phyloP scores from a whole-genome alignment of 2,329 filamentous ascomycete genomes.

The Pleomassaria siparia region DNA sequence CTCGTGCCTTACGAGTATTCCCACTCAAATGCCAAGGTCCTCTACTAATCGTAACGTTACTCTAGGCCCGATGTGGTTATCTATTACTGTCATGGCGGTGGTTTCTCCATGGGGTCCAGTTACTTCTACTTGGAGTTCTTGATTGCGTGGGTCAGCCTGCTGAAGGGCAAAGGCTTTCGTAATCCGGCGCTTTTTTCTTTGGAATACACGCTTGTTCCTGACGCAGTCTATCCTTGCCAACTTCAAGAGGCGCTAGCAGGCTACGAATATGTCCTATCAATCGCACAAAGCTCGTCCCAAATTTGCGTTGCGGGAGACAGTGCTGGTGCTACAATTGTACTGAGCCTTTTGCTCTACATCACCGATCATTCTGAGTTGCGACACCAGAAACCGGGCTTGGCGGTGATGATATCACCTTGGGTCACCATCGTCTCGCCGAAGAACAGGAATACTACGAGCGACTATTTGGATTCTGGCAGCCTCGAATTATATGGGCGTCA shows the following conservation, averaged over 20 bases:
- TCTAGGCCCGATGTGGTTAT: slow-evolving; percentile 78
- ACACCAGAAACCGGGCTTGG: slow-evolving; percentile 59
- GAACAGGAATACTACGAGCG: slow-evolving; percentile 69
- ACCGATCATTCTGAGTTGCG: slow-evolving; percentile 51
- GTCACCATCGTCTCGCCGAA: slow-evolving; percentile 68
- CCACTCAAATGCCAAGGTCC: no score
- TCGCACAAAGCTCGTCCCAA: slow-evolving; percentile 59
- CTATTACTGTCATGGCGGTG: slow-evolving; percentile 81
- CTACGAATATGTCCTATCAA: slow-evolving; percentile 68
- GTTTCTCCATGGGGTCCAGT: slow-evolving; percentile 78
- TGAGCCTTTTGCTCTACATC: slow-evolving; percentile 71
- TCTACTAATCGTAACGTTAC: no score
- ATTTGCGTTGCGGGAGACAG: slow-evolving; percentile 78
- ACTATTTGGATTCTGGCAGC: slow-evolving; percentile 70
- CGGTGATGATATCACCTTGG: slow-evolving; percentile 80
- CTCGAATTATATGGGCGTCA: slow-evolving; percentile 70
- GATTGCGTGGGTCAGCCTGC: slow-evolving; percentile 67
- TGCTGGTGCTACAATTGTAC: slow-evolving; percentile 72
- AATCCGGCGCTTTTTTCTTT: slow-evolving; percentile 80
- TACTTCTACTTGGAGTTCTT: slow-evolving; percentile 85
- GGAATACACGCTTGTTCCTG: slow-evolving; percentile 79
- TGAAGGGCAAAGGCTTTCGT: slow-evolving; percentile 64
- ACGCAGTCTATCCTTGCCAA: slow-evolving; percentile 72
- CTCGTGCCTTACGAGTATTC: no score
- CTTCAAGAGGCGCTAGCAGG: slow-evolving; percentile 68